A percentile compares a stretch with the other conserved stretches of the same genome.
phyloP scores from a whole-genome alignment of 441 rosid species.

The Jatropha podagrica region DNA sequence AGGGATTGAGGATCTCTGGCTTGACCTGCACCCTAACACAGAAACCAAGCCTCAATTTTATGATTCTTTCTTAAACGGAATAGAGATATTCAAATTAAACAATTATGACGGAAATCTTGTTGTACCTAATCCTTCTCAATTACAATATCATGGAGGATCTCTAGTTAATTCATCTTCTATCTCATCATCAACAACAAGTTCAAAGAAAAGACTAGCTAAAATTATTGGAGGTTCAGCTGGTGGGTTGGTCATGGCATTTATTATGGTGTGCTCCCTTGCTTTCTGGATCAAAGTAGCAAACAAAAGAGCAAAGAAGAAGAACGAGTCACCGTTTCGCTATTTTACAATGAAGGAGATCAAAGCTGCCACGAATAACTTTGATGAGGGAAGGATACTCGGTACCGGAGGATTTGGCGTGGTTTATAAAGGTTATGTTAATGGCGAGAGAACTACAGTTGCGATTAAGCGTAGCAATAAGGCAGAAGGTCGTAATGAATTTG shows the following conservation, averaged over 20 bases:
- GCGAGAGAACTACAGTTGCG: conserved; percentile 10
- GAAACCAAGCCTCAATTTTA: not conserved
- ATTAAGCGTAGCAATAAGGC: conserved; percentile 16
- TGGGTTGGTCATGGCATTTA: conserved; percentile 1
- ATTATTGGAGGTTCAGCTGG: not conserved
- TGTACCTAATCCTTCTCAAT: conserved; percentile 3
- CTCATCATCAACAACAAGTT: not conserved
- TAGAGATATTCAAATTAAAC: conserved; percentile 21
- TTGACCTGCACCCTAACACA: conserved; percentile 16
- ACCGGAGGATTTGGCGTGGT: conserved; percentile 13
- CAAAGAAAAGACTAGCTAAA: not conserved
- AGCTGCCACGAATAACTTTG: conserved; percentile 17
- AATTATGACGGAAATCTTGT: conserved; percentile 14
- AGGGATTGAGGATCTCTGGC: conserved; percentile 16
- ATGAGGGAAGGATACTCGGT: conserved; percentile 7
- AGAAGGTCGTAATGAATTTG: conserved; percentile 4
- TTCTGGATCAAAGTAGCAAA: not conserved
- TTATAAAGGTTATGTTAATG: conserved; percentile 18
- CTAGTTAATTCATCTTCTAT: not conserved
- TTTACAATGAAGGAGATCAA: conserved; percentile 18
- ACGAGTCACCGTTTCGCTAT: not conserved
- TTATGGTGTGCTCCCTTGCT: not conserved
- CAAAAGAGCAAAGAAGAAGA: not conserved
- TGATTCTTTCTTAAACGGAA: conserved; percentile 14
- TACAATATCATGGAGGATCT: not conserved